Percentiles rank a stretch among this genome's conserved stretches.
Conservation (phyloP, 768 basidiomycete genomes). For the Rhodotorula toruloides region DNA sequence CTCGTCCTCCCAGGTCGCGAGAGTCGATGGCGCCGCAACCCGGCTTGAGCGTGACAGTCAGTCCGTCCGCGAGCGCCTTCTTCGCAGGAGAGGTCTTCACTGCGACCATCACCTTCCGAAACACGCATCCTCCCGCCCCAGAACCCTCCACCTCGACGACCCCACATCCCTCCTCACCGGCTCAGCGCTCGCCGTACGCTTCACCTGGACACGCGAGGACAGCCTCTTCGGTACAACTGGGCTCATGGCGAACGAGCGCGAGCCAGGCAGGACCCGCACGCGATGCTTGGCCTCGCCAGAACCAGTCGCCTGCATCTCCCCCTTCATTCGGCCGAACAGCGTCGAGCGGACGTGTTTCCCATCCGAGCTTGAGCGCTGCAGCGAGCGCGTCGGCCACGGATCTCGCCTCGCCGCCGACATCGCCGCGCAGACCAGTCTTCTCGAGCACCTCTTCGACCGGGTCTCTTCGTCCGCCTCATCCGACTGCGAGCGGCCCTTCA, state of each 20-base stretch:
- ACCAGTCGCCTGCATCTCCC: slow-evolving; percentile 1
- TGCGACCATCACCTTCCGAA: slow-evolving; percentile 80
- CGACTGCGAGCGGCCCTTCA: slow-evolving; percentile 23
- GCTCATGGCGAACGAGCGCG: neutral
- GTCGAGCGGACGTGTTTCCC: neutral
- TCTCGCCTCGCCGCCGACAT: neutral
- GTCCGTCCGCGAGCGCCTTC: slow-evolving; percentile 77
- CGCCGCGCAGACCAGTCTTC: neutral
- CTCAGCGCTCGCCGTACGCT: neutral
- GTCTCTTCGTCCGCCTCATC: slow-evolving; percentile 6
- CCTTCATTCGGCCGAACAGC: neutral
- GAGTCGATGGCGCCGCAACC: neutral
- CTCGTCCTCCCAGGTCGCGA: too few relatives aligned
- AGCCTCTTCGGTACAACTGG: slow-evolving; percentile 1
- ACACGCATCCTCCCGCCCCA: slow-evolving; percentile 59
- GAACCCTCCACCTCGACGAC: slow-evolving; percentile 46
- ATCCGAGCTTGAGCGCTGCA: slow-evolving; percentile 5
- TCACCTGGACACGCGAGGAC: slow-evolving; percentile 11
- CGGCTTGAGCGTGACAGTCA: slow-evolving; percentile 44
- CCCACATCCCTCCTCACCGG: slow-evolving; percentile 24
- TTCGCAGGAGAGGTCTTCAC: slow-evolving; percentile 87
- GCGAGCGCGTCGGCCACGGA: neutral
- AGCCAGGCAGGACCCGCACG: neutral
- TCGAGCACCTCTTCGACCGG: neutral
- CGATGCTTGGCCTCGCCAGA: neutral